Conservation (phyloP, 768 basidiomycete genomes). For the Mycena rosella region DNA sequence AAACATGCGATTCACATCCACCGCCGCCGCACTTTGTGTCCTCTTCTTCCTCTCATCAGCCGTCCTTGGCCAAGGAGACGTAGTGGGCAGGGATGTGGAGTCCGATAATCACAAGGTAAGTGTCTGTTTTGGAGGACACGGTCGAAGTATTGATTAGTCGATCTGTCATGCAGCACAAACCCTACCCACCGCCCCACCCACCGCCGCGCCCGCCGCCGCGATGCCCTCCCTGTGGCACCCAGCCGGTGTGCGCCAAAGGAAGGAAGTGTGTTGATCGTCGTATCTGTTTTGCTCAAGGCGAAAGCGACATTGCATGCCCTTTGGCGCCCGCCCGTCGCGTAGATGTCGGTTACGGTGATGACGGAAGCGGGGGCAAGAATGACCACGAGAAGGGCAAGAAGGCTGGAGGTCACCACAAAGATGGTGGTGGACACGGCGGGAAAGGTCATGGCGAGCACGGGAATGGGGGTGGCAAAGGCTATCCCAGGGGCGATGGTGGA, state of each 20-base stretch:
- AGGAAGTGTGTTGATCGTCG: conserved; percentile 14
- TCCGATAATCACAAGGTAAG: conserved; percentile 11
- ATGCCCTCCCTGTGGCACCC: neutral
- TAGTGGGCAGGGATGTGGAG: neutral
- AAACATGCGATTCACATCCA: conserved; percentile 15
- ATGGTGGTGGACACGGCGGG: neutral
- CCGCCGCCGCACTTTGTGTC: neutral
- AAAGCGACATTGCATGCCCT: neutral
- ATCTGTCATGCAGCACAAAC: neutral
- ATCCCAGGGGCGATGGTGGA: neutral
- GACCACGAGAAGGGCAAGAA: neutral
- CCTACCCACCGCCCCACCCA: neutral
- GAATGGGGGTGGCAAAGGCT: neutral
- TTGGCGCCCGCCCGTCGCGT: neutral
- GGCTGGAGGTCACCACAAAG: neutral
- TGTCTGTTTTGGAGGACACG: neutral
- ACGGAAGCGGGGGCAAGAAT: neutral
- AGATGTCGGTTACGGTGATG: neutral
- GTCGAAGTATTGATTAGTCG: neutral
- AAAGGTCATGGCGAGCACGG: neutral
- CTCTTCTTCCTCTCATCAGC: conserved; percentile 7
- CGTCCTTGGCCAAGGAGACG: conserved; percentile 6
- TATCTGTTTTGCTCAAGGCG: neutral
- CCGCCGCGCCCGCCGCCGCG: neutral
- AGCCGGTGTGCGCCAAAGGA: conserved; percentile 7